Evolutionary conservation across 2,329 filamentous ascomycete species (phyloP).

Genomic region (Neofusicoccum laricinum): DNA sequence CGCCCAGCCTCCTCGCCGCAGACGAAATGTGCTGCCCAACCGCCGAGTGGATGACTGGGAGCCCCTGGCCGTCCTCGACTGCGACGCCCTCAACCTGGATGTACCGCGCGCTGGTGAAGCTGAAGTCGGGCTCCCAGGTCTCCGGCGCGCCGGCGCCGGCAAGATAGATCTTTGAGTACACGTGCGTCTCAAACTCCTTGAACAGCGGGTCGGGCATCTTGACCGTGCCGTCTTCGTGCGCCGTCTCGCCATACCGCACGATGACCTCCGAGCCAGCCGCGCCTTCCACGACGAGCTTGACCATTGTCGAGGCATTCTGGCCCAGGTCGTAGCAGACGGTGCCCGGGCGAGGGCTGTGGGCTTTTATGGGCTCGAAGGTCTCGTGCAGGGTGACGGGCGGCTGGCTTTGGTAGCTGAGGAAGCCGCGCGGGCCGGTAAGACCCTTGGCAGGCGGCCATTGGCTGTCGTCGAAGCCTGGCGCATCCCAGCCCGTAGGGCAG

Average conservation of each 20-base stretch:
- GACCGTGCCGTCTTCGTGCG: constrained; percentile 31
- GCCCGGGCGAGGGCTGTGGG: constrained; percentile 23
- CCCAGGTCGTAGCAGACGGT: constrained; percentile 31
- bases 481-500: constrained; percentile 38
- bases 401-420: constrained; percentile 41
- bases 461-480: constrained; percentile 26
- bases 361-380: constrained; percentile 30
- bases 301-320: constrained; percentile 34
- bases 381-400: constrained; percentile 39
- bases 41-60: constrained; percentile 36
- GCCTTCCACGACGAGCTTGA: constrained; percentile 28
- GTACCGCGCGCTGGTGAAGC: constrained; percentile 42
- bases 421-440: constrained; percentile 39
- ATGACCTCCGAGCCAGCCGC: constrained; percentile 28
- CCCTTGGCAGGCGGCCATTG: constrained; percentile 36
- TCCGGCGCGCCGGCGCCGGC: constrained; percentile 29
- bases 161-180: constrained; percentile 40
- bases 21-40: constrained; percentile 41
- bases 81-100: constrained; percentile 42
- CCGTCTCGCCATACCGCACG: constrained; percentile 32
- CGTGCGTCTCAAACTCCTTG: constrained; percentile 36
- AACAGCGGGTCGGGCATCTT: constrained; percentile 44
- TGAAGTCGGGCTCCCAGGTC: constrained; percentile 41
- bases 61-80: constrained; percentile 20
- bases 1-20: constrained; percentile 36